Evolutionary conservation across 495 filamentous ascomycete species (phyloP), one percentile per base, ranked within the genome.

Genomic region (Neurospora sp.): DNA sequence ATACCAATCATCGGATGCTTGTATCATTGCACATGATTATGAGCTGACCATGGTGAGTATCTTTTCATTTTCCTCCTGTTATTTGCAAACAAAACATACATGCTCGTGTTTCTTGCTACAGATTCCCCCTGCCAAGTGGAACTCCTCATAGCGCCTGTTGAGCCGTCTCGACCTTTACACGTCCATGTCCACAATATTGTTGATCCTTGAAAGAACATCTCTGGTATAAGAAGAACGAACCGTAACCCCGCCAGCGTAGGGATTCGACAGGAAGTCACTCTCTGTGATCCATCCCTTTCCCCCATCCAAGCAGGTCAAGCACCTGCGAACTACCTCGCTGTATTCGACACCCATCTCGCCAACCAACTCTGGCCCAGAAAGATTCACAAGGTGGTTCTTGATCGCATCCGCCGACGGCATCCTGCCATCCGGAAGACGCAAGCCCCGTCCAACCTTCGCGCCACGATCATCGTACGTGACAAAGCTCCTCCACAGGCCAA

Each of bases 401-500:
- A 46, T 46, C 16, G 44, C 18, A 46, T 46, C 44, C 44, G 44
- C 44, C 18, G 44, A 20, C 44, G 7, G 44, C 6, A 46, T 9
- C 16, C 18, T 20, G 44, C 44, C 44, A 46, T 20, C 44, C 44
- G 44, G 16, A 46, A 46, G 44, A 20, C 44, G 44, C 44, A 46
- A 20, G 18, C n/a, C 44, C n/a, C 2, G 2, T 46, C 18, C 44
- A 46, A 46, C 44, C 44, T n/a, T 46, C 2, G 16, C 18, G 44
- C 44, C 18, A 20, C 7, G 0, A 3, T 46, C 7, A 2, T 71
- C 11, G 71, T 82, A 83, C 42, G 27, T 42, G 12, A 85, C 77
- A 71, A 90, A 86, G 2, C 84, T 84, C 4, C 79, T 71, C 88
- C 88, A 90, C 18, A 91, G 72, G 0, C 88, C 89, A 41, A 92